Base-by-base conservation (phyloP, 495 filamentous ascomycete species). In the Cercophora samala region DNA sequence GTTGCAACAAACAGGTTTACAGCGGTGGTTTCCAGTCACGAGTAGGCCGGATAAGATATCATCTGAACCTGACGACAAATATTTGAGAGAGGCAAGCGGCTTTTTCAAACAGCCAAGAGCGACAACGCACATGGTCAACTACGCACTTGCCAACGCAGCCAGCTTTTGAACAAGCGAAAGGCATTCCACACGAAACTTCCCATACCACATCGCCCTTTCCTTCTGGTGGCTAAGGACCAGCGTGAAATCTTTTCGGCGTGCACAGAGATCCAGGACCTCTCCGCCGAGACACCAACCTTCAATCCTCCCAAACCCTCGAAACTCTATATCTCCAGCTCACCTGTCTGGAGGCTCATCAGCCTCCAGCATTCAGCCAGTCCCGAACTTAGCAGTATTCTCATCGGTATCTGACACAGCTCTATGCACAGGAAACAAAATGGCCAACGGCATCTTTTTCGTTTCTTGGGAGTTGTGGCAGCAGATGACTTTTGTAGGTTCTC, bases 391-490 rank as follows among this genome's bases (percentile, higher is more conserved):
- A 63, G 15, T 63, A 66, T 60, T 52, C 24, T 37, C 62, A 66
- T 63, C 42, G 62, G 58, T 60, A 64, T 60, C 53, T 51, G 60
- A 55, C 65, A 22, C 64, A 8, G 15, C 21, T 63, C 15, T 17
- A n/a, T 3, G 56, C 2, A 60, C 24, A 37, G 5, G 22, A 60
- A 24, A 60, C 32, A 25, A 72, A 29, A 75, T 75, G 73, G 66
- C 66, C 32, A 64, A 58, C 60, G 63, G 55, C n/a, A 66, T 64
- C 46, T 97, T 97, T 80, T 97, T 94, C 81, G 72, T 80, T 52
- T 82, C 79, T 51, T 97, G 93, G 93, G 75, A 84, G 68, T 78
- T 95, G 72, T 98, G 94, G 94, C 86, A 96, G 84, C 90, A 97
- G 83, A 85, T 97, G 87, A 89, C 86, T 68, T 89, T 97, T 79